Conservation (phyloP, 2,329 filamentous ascomycete genomes). For the Fusarium pseudoanthophilum region DNA sequence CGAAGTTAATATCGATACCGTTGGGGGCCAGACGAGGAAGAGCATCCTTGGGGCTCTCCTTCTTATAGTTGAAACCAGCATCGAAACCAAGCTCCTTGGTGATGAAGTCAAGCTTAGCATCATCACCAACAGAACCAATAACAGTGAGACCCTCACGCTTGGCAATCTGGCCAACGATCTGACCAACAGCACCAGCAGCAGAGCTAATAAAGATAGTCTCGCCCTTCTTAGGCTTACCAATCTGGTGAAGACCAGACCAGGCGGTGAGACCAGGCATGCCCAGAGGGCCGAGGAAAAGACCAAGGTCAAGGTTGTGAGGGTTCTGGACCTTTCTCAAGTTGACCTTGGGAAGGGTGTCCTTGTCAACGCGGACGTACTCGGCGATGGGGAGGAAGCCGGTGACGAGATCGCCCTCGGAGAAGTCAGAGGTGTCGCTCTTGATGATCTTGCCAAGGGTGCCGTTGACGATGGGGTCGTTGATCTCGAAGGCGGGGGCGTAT, state of each 20-base stretch:
- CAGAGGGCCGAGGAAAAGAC: conserved; percentile 77
- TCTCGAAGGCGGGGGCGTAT: conserved; percentile 62
- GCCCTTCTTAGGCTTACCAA: conserved; percentile 71
- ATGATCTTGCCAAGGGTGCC: conserved; percentile 73
- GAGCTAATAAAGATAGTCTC: conserved; percentile 86
- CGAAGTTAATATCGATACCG: conserved; percentile 76
- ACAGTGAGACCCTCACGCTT: conserved; percentile 84
- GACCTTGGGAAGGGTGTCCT: conserved; percentile 55
- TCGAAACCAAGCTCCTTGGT: conserved; percentile 63
- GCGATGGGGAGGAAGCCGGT: conserved; percentile 67
- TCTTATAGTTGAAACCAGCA: conserved; percentile 88
- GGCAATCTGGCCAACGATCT: conserved; percentile 84
- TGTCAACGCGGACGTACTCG: conserved; percentile 71
- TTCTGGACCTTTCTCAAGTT: conserved; percentile 69
- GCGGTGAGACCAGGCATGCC: conserved; percentile 72
- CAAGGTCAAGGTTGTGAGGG: conserved; percentile 72
- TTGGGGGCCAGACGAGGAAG: conserved; percentile 77
- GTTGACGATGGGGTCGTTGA: conserved; percentile 73
- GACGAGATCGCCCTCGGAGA: conserved; percentile 75
- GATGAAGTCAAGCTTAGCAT: conserved; percentile 80
- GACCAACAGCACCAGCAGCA: conserved; percentile 83
- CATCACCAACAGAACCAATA: conserved; percentile 81
- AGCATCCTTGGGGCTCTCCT: conserved; percentile 75
- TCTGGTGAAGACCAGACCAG: conserved; percentile 74
- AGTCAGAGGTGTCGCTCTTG: conserved; percentile 72